Evolutionary conservation across 345 rosid genomes (phyloP), one percentile per base, ranked within the genome.

Genomic region (Excoecaria cochinchinensis): DNA sequence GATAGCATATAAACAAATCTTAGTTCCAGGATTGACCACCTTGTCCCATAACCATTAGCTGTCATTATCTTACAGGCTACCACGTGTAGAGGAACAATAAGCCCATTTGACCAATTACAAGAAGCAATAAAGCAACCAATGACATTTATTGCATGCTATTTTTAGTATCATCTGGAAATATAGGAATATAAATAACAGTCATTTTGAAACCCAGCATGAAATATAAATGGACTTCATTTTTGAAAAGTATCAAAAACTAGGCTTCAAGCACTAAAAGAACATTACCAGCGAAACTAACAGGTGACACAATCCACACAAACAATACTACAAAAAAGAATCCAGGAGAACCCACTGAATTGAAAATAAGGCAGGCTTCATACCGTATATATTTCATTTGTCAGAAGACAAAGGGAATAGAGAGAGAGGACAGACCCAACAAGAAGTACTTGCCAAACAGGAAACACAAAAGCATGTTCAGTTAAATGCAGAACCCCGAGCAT

Each of bases 1-100:
- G 14, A 66, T 38, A 24, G 42, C 59, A 55, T 9, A 31, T 31
- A 39, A 36, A 70, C 61, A 70, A 86, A 91, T 97, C 91, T 89
- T 85, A 44, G 82, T 78, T 71, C 97, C 92, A 83, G 90, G 92
- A 67, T 56, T 76, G 94, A 89, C 92, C 94, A 93, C 66, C 91
- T 83, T 50, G 90, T 94, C 71, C 94, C 95, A 59, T 88, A 91
- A 57, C 92, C 95, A 61, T 87, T 82, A 75, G 74, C 81, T 67
- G 80, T 85, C 76, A 95, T 78, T 75, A 90, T 87, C 87, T 90
- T 94, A 44, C 87, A 90, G 70, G 90, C 90, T 74, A 75, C 82
- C 40, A 94, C 94, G 24, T 86, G 94, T 40, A 86, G 90, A 72
- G 87, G 89, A 80, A 86, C 89, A 8, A 83, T 77, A 80, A 88